phyloP scores from a whole-genome alignment of 768 basidiomycete species.

The Leccinum truebloodii region DNA sequence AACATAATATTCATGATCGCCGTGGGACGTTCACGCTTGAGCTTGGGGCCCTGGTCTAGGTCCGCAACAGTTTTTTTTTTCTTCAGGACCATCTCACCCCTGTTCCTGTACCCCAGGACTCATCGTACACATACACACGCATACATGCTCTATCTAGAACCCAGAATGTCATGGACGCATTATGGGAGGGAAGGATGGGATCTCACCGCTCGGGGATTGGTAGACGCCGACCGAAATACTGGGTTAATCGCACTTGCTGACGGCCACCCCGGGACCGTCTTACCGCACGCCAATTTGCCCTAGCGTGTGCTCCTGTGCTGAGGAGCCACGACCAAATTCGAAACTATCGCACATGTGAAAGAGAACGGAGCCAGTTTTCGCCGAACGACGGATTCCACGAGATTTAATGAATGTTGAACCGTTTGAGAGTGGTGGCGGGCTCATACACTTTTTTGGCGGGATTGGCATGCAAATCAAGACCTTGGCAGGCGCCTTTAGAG shows the following conservation, averaged over 20 bases:
- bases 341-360: not conserved
- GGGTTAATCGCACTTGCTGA: not conserved
- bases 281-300: not conserved
- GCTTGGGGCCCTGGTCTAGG: not conserved
- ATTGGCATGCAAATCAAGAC: not conserved
- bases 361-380: not conserved
- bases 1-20: not conserved
- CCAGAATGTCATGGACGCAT: not conserved
- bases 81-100: not conserved
- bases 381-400: not conserved
- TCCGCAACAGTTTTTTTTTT: not conserved
- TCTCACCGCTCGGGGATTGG: not conserved
- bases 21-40: slow-evolving; percentile 2
- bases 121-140: not conserved
- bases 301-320: not conserved
- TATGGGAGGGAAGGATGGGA: not conserved
- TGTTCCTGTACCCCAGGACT: not conserved
- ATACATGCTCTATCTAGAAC: not conserved
- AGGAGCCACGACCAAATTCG: not conserved
- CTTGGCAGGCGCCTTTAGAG: no score
- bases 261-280: no score
- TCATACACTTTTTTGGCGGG: not conserved
- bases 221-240: not conserved
- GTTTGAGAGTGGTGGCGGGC: not conserved
- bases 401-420: not conserved